Percentiles rank a stretch among this genome's conserved stretches.
Conservation (phyloP, 1,284 basidiomycete species). For the Sanghuangporus weigelae region DNA sequence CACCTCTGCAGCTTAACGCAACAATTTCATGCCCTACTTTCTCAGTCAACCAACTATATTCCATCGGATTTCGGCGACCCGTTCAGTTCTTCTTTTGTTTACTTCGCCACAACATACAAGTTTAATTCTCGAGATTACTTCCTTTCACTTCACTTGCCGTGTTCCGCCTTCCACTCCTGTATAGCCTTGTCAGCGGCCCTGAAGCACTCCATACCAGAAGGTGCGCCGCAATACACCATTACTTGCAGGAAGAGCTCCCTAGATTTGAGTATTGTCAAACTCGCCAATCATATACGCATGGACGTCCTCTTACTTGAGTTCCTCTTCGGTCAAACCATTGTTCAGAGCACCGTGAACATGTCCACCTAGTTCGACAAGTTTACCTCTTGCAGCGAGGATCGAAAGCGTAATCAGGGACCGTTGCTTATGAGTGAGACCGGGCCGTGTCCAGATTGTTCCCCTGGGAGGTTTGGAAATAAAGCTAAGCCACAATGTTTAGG, state of each 20-base stretch:
- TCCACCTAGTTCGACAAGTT: conserved; percentile 10
- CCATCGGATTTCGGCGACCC: background rate
- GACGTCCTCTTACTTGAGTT: conserved; percentile 10
- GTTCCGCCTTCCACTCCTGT: conserved; percentile 14
- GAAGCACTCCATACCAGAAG: conserved; percentile 15
- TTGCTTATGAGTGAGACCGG: conserved; percentile 13
- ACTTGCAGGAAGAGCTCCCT: conserved; percentile 15
- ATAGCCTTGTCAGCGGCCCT: conserved; percentile 17
- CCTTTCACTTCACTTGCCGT: background rate
- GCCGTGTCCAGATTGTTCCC: conserved; percentile 18
- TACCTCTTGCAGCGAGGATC: conserved; percentile 13
- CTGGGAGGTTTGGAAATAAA: background rate
- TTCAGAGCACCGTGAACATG: conserved; percentile 17
- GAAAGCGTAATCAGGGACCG: conserved; percentile 13
- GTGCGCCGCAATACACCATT: conserved; percentile 16
- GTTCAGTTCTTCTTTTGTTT: background rate
- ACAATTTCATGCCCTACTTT: no score
- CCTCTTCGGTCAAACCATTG: conserved; percentile 16
- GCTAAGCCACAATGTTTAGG: background rate
- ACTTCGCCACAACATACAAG: background rate
- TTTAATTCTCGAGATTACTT: background rate
- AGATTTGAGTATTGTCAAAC: background rate
- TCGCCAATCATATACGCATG: background rate
- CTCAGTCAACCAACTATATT: background rate
- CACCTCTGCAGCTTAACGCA: no score